phyloP scores from a whole-genome alignment of 257 asterid genomes.

The Nicotiana benthamiana region DNA sequence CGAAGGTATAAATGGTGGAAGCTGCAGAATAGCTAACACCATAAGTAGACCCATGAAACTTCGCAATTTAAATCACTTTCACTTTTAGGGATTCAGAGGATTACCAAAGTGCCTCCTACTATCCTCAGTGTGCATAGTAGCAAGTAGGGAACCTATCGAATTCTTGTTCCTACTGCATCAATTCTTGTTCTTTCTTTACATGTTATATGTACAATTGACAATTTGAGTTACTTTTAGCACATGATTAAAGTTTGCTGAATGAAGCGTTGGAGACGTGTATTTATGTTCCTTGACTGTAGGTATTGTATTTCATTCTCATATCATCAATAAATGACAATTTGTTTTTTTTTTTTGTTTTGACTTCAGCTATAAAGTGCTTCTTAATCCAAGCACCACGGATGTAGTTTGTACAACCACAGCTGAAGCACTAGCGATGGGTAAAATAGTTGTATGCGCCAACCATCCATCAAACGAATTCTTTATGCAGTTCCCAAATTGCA shows the following conservation, averaged over 20 bases:
- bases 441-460: conserved; percentile 89
- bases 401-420: conserved; percentile 99
- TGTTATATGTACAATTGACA: neutral
- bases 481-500: conserved; percentile 92
- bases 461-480: conserved; percentile 96
- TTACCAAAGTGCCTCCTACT: neutral
- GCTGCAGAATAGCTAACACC: neutral
- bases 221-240: neutral
- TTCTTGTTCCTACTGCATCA: too few relatives aligned
- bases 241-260: neutral
- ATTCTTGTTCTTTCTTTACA: neutral
- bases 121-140: neutral
- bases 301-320: neutral
- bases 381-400: conserved; percentile 96
- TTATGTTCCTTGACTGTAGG: neutral
- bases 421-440: conserved; percentile 96
- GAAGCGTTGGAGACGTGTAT: neutral
- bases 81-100: neutral
- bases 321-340: neutral
- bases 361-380: conserved; percentile 83
- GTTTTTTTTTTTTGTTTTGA: neutral
- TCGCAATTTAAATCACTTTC: neutral
- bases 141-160: neutral
- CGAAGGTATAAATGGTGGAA: neutral
- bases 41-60: neutral